phyloP scores from a whole-genome alignment of 2,329 filamentous ascomycete species.

The Aspergillus calidoustus region DNA sequence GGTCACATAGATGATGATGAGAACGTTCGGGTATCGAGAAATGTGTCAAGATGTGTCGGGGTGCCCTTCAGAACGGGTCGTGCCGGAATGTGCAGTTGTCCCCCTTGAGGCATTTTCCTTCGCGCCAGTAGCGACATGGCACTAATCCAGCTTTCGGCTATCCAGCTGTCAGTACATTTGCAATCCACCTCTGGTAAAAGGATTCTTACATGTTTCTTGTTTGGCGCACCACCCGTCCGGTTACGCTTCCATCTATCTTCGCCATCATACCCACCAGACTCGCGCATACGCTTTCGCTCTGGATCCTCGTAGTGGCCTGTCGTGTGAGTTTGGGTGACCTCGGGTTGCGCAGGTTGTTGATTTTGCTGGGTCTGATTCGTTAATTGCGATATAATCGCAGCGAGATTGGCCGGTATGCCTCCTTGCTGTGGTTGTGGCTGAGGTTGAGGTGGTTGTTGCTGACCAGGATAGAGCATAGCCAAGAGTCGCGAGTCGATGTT shows the following conservation, averaged over 20 bases:
- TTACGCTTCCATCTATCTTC: constrained; percentile 43
- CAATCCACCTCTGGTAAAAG: background rate
- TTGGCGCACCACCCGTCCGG: constrained; percentile 34
- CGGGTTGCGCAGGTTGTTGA: constrained; percentile 17
- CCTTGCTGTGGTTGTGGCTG: constrained; percentile 33
- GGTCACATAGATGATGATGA: constrained; percentile 10
- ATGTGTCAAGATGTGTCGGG: constrained; percentile 22
- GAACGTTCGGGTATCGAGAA: constrained; percentile 1
- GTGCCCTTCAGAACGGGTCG: constrained; percentile 34
- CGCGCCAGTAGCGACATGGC: constrained; percentile 58
- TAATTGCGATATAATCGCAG: constrained; percentile 41
- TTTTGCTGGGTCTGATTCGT: constrained; percentile 30
- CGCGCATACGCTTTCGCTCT: constrained; percentile 47
- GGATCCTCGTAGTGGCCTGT: constrained; percentile 42
- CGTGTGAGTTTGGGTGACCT: background rate
- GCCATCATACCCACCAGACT: constrained; percentile 38
- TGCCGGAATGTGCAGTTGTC: constrained; percentile 57
- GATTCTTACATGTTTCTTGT: constrained; percentile 44
- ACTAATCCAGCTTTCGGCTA: constrained; percentile 51
- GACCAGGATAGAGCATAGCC: constrained; percentile 39
- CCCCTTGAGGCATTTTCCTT: constrained; percentile 59
- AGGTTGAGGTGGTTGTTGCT: constrained; percentile 41
- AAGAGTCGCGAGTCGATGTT: constrained; percentile 46
- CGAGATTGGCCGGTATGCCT: constrained; percentile 38
- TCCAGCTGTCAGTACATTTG: constrained; percentile 20